A percentile compares a stretch with the other conserved stretches of the same genome.
phyloP scores from a whole-genome alignment of 768 basidiomycete species.

The Mycena maculata region DNA sequence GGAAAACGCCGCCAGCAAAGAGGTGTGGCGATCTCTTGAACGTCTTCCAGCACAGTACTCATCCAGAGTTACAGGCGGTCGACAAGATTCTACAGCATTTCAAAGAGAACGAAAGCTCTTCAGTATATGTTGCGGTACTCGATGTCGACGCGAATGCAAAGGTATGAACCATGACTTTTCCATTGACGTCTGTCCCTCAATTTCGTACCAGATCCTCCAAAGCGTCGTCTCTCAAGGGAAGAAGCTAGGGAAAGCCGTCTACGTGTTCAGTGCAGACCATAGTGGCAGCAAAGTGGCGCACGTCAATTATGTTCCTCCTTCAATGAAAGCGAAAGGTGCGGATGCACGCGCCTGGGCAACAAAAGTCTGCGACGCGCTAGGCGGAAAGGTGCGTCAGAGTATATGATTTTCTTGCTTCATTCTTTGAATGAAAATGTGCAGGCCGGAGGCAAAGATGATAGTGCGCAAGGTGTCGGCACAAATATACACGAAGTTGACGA shows the following conservation, averaged over 20 bases:
- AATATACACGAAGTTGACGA: slow-evolving; percentile 72
- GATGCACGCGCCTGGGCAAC: slow-evolving; percentile 93
- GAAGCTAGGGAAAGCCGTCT: slow-evolving; percentile 84
- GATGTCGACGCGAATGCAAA: slow-evolving; percentile 89
- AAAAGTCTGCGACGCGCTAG: slow-evolving; percentile 80
- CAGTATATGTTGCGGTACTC: slow-evolving; percentile 76
- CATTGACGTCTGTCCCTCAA: slow-evolving; percentile 1
- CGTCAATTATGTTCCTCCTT: slow-evolving; percentile 79
- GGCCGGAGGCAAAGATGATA: slow-evolving; percentile 97
- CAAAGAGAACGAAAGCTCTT: slow-evolving; percentile 75
- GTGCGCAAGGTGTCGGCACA: slow-evolving; percentile 88
- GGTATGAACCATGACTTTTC: slow-evolving; percentile 51
- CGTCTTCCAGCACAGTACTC: background rate
- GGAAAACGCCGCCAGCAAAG: slow-evolving; percentile 80
- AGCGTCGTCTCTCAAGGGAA: slow-evolving; percentile 81
- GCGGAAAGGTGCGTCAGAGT: slow-evolving; percentile 84
- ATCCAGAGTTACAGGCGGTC: slow-evolving; percentile 61
- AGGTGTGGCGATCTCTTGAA: slow-evolving; percentile 56
- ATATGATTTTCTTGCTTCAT: background rate
- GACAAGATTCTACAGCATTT: slow-evolving; percentile 81
- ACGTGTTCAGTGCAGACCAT: slow-evolving; percentile 85
- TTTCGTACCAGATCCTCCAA: slow-evolving; percentile 70
- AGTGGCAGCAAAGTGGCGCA: slow-evolving; percentile 85
- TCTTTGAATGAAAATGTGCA: slow-evolving; percentile 41
- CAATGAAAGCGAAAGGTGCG: slow-evolving; percentile 69